Evolutionary conservation across 352 stramenopile species (phyloP).

Genomic region (Thalassiosira hispida): DNA sequence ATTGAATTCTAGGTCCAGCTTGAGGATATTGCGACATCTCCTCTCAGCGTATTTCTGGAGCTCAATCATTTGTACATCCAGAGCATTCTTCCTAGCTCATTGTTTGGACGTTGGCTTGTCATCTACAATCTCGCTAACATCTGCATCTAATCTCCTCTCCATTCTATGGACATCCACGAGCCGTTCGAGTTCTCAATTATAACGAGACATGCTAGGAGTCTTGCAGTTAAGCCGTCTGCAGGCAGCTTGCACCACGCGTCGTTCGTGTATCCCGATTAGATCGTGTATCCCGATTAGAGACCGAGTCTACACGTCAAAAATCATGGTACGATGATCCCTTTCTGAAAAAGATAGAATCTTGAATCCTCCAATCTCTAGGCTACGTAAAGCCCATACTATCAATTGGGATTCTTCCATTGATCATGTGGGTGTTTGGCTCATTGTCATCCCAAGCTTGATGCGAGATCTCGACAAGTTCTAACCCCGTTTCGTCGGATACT

Average conservation of each 20-base stretch:
- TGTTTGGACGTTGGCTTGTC: not conserved
- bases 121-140: not conserved
- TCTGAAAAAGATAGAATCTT: not conserved
- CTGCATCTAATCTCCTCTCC: not conserved
- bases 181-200: not conserved
- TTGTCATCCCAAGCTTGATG: not conserved
- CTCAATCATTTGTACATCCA: not conserved
- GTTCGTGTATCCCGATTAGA: not conserved
- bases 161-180: not conserved
- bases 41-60: not conserved
- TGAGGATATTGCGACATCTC: constrained; percentile 23
- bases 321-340: constrained; percentile 28
- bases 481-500: not conserved
- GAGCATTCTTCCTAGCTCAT: not conserved
- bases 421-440: constrained; percentile 27
- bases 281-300: constrained; percentile 22
- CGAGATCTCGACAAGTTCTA: constrained; percentile 7
- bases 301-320: constrained; percentile 26
- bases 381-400: constrained; percentile 9
- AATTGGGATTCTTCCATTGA: constrained; percentile 17
- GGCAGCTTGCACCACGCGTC: constrained; percentile 3
- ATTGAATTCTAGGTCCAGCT: constrained; percentile 11
- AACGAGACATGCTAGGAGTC: not conserved
- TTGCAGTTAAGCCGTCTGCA: constrained; percentile 12
- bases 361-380: constrained; percentile 10